A percentile compares a stretch with the other conserved stretches of the same genome.
Conservation (phyloP, 805 yeast genomes). For the Yamadazyma akitaensis region DNA sequence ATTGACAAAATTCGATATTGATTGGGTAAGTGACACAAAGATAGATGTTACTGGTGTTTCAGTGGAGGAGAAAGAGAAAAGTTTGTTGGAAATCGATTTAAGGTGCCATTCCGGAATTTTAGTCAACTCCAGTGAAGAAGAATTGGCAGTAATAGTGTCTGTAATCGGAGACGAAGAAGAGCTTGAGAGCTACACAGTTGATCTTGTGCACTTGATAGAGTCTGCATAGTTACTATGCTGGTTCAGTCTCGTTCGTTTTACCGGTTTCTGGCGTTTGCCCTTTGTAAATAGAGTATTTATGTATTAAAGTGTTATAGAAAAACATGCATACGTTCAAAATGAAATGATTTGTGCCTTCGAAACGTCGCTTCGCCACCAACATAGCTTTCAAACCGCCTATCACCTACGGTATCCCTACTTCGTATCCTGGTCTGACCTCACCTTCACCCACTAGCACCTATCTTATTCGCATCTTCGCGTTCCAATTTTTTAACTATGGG, state of each 20-base stretch:
- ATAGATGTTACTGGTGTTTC: neutral
- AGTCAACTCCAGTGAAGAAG: neutral
- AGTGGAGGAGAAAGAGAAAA: neutral
- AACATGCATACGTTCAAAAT: too few species aligned
- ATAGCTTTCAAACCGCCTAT: too few species aligned
- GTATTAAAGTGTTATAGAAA: too few species aligned
- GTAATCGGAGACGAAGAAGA: neutral
- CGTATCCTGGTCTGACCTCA: too few species aligned
- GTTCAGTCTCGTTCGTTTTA: neutral
- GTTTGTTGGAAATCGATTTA: neutral
- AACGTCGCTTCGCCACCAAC: too few species aligned
- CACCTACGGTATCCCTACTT: too few species aligned
- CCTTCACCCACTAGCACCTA: neutral
- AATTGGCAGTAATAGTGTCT: slow-evolving; percentile 10
- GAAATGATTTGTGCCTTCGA: too few species aligned
- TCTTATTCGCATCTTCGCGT: neutral
- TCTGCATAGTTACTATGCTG: too few species aligned
- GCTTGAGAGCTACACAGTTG: neutral
- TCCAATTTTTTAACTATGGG: neutral
- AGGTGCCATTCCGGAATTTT: slow-evolving; percentile 4
- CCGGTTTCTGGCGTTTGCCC: neutral
- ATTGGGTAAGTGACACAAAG: neutral
- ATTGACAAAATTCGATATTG: neutral
- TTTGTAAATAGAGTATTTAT: too few species aligned
- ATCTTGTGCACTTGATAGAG: neutral